A percentile compares a stretch with the other conserved stretches of the same genome.
Conservation (phyloP, 176 grass and related monocot species). For the Zea luxurians region DNA sequence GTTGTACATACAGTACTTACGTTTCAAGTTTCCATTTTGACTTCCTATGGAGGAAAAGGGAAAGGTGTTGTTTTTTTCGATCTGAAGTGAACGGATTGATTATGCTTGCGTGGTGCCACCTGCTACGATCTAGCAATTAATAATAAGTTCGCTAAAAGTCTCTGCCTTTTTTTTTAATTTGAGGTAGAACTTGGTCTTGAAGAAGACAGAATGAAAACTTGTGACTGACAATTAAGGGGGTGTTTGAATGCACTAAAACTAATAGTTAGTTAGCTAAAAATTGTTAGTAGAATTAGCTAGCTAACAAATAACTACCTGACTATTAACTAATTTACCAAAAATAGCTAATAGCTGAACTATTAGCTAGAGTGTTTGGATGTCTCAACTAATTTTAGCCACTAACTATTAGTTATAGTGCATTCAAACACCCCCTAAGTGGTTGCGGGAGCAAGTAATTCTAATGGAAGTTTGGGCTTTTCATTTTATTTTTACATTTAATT, state of each 20-base stretch:
- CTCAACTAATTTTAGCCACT: too few relatives aligned
- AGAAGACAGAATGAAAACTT: neutral
- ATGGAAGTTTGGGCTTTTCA: slow-evolving; percentile 22
- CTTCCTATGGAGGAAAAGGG: slow-evolving; percentile 50
- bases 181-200: slow-evolving; percentile 8
- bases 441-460: slow-evolving; percentile 12
- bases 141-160: slow-evolving; percentile 1
- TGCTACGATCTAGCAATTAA: slow-evolving; percentile 14
- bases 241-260: too few relatives aligned
- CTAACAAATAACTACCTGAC: too few relatives aligned
- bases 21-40: slow-evolving; percentile 28
- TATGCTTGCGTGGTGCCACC: slow-evolving; percentile 26
- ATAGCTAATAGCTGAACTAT: too few relatives aligned
- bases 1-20: neutral
- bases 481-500: slow-evolving; percentile 14
- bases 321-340: too few relatives aligned
- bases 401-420: too few relatives aligned
- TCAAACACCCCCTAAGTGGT: too few relatives aligned
- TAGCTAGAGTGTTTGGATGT: too few relatives aligned
- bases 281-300: too few relatives aligned
- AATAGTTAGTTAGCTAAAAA: too few relatives aligned
- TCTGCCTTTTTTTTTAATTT: slow-evolving; percentile 34
- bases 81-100: neutral
- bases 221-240: slow-evolving; percentile 22
- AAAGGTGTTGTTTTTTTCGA: neutral